Conservation (phyloP, 2,329 filamentous ascomycete genomes). For the Fusarium denticulatum region DNA sequence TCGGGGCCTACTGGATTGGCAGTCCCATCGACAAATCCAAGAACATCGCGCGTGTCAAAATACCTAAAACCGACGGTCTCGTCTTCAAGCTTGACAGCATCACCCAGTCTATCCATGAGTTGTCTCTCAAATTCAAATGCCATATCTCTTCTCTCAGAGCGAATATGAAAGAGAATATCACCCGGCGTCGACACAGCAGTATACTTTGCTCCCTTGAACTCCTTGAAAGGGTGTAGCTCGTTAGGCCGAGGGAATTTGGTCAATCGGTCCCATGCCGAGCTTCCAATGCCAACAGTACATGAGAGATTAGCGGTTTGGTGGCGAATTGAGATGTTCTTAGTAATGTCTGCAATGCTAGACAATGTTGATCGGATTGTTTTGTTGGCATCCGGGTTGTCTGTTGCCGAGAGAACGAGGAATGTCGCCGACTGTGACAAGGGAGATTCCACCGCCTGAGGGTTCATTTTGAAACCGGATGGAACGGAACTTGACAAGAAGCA, state of each 20-base stretch:
- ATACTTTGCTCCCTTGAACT: slow-evolving; percentile 58
- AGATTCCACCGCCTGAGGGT: slow-evolving; percentile 57
- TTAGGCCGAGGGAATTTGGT: slow-evolving; percentile 55
- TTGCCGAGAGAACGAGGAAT: slow-evolving; percentile 61
- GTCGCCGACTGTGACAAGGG: slow-evolving; percentile 63
- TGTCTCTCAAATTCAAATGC: slow-evolving; percentile 69
- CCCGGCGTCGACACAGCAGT: slow-evolving; percentile 65
- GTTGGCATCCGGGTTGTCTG: slow-evolving; percentile 48
- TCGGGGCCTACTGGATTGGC: slow-evolving; percentile 64
- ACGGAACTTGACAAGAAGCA: background rate
- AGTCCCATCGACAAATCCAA: slow-evolving; percentile 69
- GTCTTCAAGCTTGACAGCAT: slow-evolving; percentile 59
- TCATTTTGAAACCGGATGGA: slow-evolving; percentile 16
- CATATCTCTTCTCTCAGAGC: slow-evolving; percentile 64
- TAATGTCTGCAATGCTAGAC: slow-evolving; percentile 55
- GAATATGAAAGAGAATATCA: slow-evolving; percentile 68
- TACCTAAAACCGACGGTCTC: slow-evolving; percentile 67
- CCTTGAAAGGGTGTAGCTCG: slow-evolving; percentile 62
- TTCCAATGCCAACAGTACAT: slow-evolving; percentile 66
- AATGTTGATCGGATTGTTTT: slow-evolving; percentile 56
- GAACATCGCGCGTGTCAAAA: slow-evolving; percentile 66
- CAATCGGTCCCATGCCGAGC: slow-evolving; percentile 60
- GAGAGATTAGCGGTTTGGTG: slow-evolving; percentile 56
- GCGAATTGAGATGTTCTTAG: slow-evolving; percentile 64
- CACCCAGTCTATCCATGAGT: slow-evolving; percentile 59